Percentiles rank a stretch among this genome's conserved stretches.
Evolutionary conservation across 257 asterid genomes (phyloP).

Genomic region (Anisodus tanguticus): DNA sequence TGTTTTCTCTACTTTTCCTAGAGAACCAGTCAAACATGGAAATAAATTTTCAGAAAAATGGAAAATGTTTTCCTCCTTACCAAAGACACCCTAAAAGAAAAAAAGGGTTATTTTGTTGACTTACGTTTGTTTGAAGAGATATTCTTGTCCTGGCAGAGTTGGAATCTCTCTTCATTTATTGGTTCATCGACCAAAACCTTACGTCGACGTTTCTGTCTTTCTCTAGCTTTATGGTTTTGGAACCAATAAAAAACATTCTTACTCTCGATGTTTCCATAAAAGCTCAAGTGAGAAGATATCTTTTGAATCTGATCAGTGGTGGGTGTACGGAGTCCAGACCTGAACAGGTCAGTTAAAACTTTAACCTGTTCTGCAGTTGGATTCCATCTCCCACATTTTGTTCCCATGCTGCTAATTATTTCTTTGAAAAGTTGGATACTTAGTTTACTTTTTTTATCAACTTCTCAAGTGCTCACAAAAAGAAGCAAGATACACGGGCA

Average conservation of each 20-base stretch:
- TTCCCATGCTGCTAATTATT: slow-evolving; percentile 50
- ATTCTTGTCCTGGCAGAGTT: slow-evolving; percentile 30
- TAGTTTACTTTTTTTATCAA: neutral
- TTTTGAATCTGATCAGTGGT: slow-evolving; percentile 85
- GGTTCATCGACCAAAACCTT: slow-evolving; percentile 50
- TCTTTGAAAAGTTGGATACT: neutral
- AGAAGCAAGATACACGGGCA: neutral
- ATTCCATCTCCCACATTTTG: slow-evolving; percentile 94
- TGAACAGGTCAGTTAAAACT: slow-evolving; percentile 83
- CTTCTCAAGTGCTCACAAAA: neutral
- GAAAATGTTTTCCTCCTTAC: too few relatives aligned
- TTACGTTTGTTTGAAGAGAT: slow-evolving; percentile 47
- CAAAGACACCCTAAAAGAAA: too few relatives aligned
- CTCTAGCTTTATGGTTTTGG: slow-evolving; percentile 92
- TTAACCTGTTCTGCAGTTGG: slow-evolving; percentile 88
- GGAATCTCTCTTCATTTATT: neutral
- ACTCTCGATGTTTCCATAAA: slow-evolving; percentile 90
- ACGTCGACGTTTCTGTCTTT: slow-evolving; percentile 87
- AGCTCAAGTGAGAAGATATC: slow-evolving; percentile 85
- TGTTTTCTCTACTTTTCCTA: too few relatives aligned
- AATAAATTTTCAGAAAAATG: too few relatives aligned
- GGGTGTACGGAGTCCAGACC: slow-evolving; percentile 85
- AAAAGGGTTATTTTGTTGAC: neutral
- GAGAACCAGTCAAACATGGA: too few relatives aligned
- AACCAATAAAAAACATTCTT: slow-evolving; percentile 94